phyloP scores from a whole-genome alignment of 75 land plant genomes.

The Adiantum capillusveneris region DNA sequence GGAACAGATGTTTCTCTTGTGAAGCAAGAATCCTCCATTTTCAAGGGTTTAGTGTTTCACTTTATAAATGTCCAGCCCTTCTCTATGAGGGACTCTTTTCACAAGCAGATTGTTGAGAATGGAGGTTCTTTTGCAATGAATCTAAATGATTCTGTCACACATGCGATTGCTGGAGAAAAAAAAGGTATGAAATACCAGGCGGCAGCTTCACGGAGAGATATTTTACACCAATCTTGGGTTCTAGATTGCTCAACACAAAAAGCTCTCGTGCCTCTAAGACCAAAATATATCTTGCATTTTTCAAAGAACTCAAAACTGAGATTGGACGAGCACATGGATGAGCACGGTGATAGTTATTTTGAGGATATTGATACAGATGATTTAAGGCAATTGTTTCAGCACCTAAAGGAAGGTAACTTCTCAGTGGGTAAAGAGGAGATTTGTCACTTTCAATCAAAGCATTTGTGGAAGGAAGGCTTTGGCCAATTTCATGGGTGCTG shows the following conservation, averaged over 20 bases:
- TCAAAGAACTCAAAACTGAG: slow-evolving; percentile 53
- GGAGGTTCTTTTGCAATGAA: slow-evolving; percentile 96
- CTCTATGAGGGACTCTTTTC: slow-evolving; percentile 60
- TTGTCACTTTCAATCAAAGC: slow-evolving; percentile 34
- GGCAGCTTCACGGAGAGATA: slow-evolving; percentile 68
- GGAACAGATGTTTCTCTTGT: slow-evolving; percentile 66
- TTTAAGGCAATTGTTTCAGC: slow-evolving; percentile 52
- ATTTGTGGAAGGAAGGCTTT: slow-evolving; percentile 45
- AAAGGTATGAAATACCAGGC: slow-evolving; percentile 88
- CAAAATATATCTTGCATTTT: slow-evolving; percentile 83
- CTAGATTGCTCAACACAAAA: slow-evolving; percentile 64
- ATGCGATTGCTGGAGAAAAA: slow-evolving; percentile 71
- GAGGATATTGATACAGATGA: slow-evolving; percentile 64
- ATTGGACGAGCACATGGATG: slow-evolving; percentile 65
- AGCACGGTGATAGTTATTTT: slow-evolving; percentile 65
- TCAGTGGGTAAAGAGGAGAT: slow-evolving; percentile 13
- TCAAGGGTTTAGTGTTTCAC: slow-evolving; percentile 66
- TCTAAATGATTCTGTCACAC: slow-evolving; percentile 69
- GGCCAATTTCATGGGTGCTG: slow-evolving; percentile 48
- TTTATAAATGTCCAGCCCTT: slow-evolving; percentile 54
- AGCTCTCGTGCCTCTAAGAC: slow-evolving; percentile 53
- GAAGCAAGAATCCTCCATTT: slow-evolving; percentile 51
- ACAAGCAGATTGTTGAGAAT: slow-evolving; percentile 78
- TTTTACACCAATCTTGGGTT: slow-evolving; percentile 82
- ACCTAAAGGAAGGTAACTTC: slow-evolving; percentile 5